phyloP scores from a whole-genome alignment of 2,329 filamentous ascomycete species.

The Fusarium chlamydosporum region DNA sequence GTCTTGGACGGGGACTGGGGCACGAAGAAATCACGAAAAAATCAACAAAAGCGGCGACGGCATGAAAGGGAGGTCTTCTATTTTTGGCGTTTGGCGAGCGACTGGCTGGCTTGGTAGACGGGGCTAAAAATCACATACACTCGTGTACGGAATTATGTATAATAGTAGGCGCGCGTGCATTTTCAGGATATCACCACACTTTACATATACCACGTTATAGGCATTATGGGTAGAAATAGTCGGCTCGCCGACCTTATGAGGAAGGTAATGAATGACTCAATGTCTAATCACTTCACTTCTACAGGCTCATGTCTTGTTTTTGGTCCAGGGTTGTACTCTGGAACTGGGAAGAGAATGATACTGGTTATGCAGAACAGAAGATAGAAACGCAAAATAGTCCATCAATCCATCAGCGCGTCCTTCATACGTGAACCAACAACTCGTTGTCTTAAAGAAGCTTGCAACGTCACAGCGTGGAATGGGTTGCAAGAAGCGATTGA shows the following conservation, averaged over 20 bases:
- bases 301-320: background rate
- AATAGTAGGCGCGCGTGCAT: conserved; percentile 20
- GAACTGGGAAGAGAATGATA: conserved; percentile 1
- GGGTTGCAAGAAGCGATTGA: conserved; percentile 4
- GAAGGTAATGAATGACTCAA: conserved; percentile 4
- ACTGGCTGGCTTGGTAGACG: conserved; percentile 19
- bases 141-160: conserved; percentile 39
- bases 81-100: conserved; percentile 38
- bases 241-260: background rate
- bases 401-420: conserved; percentile 22
- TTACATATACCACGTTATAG: conserved; percentile 8
- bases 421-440: conserved; percentile 15
- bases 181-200: conserved; percentile 18
- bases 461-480: conserved; percentile 4
- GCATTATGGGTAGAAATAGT: conserved; percentile 6
- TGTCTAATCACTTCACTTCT: background rate
- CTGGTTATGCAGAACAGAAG: conserved; percentile 22
- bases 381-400: conserved; percentile 20
- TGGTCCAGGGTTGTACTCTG: background rate
- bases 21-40: conserved; percentile 16
- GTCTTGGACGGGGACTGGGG: conserved; percentile 5
- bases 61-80: conserved; percentile 15
- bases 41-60: conserved; percentile 26
- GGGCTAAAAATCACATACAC: conserved; percentile 11
- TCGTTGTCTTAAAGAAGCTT: conserved; percentile 5